These are phyloP conservation scores for Artemisia annua DNA, from an alignment of 129 eudicot genomes.

Conservation along the genomic window DNA sequence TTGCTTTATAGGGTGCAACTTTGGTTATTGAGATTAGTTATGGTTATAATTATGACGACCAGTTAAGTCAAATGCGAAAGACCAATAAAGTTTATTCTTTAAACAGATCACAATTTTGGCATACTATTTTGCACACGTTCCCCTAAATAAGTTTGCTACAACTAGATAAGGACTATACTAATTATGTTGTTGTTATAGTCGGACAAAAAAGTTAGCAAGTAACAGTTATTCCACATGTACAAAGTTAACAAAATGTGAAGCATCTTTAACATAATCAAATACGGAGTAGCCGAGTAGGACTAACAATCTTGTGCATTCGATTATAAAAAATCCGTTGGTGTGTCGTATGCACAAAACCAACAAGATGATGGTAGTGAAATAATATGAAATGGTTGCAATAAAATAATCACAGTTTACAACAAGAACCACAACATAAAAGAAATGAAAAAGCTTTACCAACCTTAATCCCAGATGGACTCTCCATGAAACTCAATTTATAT, in stretches of 20 bases:
- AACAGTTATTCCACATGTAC: too few species aligned
- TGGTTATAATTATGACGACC: neutral
- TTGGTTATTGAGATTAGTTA: neutral
- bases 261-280: slow-evolving; percentile 6
- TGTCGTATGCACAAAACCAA: neutral
- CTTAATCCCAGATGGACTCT: slow-evolving; percentile 98
- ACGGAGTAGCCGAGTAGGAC: neutral
- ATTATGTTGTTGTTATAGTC: neutral
- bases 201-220: neutral
- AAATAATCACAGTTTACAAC: neutral
- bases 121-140: neutral
- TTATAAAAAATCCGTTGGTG: neutral
- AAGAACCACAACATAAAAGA: neutral
- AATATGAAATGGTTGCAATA: neutral
- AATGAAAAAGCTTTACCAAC: slow-evolving; percentile 32
- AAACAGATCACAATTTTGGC: neutral
- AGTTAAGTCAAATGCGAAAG: neutral
- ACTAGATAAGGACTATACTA: neutral
- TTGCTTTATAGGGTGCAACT: neutral
- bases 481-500: slow-evolving; percentile 94
- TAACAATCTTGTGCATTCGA: neutral
- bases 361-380: neutral
- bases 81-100: neutral
- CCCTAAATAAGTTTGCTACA: slow-evolving; percentile 8
- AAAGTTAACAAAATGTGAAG: neutral